Percentiles rank a stretch among this genome's conserved stretches.
phyloP scores from a whole-genome alignment of 1,139 yeast species.

The Suhomyces bokatorum region DNA sequence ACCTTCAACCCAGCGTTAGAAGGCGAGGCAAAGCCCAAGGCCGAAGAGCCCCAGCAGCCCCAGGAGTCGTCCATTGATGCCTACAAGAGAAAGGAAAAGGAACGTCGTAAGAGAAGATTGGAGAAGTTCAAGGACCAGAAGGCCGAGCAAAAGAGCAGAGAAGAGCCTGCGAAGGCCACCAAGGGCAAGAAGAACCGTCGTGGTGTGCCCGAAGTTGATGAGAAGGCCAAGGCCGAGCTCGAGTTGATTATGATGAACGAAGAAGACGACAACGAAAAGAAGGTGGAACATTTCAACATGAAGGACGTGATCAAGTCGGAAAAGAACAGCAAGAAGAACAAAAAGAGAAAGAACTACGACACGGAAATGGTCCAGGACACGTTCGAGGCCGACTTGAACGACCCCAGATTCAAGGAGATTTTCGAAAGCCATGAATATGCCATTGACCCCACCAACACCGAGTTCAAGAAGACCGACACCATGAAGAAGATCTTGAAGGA shows the following conservation, averaged over 20 bases:
- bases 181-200: constrained; percentile 18
- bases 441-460: constrained; percentile 86
- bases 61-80: constrained; percentile 82
- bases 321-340: constrained; percentile 60
- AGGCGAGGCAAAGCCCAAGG: constrained; percentile 26
- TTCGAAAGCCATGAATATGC: constrained; percentile 90
- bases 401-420: constrained; percentile 85
- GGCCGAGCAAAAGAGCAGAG: constrained; percentile 11
- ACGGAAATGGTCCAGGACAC: constrained; percentile 55
- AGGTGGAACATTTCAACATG: constrained; percentile 70
- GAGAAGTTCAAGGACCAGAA: constrained; percentile 65
- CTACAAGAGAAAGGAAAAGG: constrained; percentile 86
- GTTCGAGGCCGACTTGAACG: constrained; percentile 67
- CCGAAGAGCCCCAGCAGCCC: constrained; percentile 32
- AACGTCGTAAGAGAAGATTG: constrained; percentile 81
- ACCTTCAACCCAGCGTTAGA: constrained; percentile 90
- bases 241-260: constrained; percentile 77
- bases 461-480: constrained; percentile 81
- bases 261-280: constrained; percentile 40
- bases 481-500: constrained; percentile 82
- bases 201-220: constrained; percentile 25
- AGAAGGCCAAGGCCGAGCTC: constrained; percentile 63
- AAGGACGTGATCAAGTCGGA: constrained; percentile 74
- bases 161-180: constrained; percentile 16
- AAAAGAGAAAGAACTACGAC: constrained; percentile 45